A percentile compares a stretch with the other conserved stretches of the same genome.
Evolutionary conservation across 2,329 filamentous ascomycete genomes (phyloP).

Genomic region (Ceratocystis harringtonii): DNA sequence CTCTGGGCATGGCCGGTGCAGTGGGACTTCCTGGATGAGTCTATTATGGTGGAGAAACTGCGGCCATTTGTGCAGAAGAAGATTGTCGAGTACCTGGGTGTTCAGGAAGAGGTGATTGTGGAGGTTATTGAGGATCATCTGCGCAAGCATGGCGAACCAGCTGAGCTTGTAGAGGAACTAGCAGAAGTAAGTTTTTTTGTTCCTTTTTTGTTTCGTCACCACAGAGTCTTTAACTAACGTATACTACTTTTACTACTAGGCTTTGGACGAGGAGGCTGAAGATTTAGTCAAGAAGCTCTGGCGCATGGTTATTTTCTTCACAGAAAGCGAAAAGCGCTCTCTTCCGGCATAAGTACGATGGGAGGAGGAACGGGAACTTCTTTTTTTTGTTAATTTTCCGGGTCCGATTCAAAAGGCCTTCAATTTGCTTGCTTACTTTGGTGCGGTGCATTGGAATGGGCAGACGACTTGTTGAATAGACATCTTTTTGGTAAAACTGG

Average conservation of each 20-base stretch:
- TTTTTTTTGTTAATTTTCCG: not conserved
- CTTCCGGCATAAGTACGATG: slow-evolving; percentile 44
- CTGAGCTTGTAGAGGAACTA: slow-evolving; percentile 68
- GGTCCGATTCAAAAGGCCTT: not conserved
- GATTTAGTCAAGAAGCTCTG: slow-evolving; percentile 91
- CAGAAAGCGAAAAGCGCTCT: slow-evolving; percentile 82
- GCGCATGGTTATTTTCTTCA: slow-evolving; percentile 97
- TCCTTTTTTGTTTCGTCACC: not conserved
- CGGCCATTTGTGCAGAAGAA: slow-evolving; percentile 96
- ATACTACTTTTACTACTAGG: slow-evolving; percentile 31
- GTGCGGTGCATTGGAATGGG: not conserved
- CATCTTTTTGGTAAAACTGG: not conserved
- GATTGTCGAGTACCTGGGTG: slow-evolving; percentile 88
- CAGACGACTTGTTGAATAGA: not conserved
- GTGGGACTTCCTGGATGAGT: slow-evolving; percentile 80
- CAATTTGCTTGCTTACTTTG: not conserved
- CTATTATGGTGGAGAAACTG: slow-evolving; percentile 68
- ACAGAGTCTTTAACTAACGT: not conserved
- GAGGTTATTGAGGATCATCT: slow-evolving; percentile 85
- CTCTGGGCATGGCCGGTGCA: slow-evolving; percentile 87
- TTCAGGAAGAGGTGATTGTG: slow-evolving; percentile 90
- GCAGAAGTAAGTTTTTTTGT: slow-evolving; percentile 49
- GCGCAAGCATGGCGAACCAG: slow-evolving; percentile 56
- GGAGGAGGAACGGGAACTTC: not conserved
- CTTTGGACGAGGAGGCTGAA: slow-evolving; percentile 88